A percentile compares a stretch with the other conserved stretches of the same genome.
Evolutionary conservation across 1,284 basidiomycete genomes (phyloP).

Genomic region (Ustilago lituana): DNA sequence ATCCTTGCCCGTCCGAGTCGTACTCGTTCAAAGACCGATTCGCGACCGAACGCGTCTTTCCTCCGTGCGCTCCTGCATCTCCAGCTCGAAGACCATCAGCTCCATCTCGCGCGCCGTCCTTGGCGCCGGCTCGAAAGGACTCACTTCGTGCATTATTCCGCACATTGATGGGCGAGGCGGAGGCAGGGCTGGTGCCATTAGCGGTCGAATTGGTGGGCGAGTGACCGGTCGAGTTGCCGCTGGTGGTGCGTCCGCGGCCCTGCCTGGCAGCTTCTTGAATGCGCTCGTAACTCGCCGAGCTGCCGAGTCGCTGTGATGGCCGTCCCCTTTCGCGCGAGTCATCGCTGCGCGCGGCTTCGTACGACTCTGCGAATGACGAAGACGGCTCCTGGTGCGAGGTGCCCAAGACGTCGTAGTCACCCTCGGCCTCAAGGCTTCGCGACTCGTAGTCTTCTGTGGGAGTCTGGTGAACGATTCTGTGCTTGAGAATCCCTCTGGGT

Average conservation of each 20-base stretch:
- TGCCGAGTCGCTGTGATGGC: slow-evolving; percentile 53
- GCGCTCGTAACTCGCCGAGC: slow-evolving; percentile 59
- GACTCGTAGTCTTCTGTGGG: slow-evolving; percentile 36
- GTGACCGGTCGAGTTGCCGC: slow-evolving; percentile 35
- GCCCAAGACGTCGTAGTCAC: slow-evolving; percentile 37
- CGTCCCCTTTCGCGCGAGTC: slow-evolving; percentile 50
- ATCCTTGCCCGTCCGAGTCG: slow-evolving; percentile 46
- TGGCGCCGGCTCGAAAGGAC: slow-evolving; percentile 46
- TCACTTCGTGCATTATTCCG: slow-evolving; percentile 39
- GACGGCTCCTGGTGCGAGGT: slow-evolving; percentile 39
- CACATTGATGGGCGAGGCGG: slow-evolving; percentile 30
- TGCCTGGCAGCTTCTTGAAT: slow-evolving; percentile 54
- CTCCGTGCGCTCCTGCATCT: slow-evolving; percentile 45
- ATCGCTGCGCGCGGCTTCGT: slow-evolving; percentile 30
- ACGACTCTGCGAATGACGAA: slow-evolving; percentile 35
- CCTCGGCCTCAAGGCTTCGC: slow-evolving; percentile 35
- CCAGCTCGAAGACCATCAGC: slow-evolving; percentile 43
- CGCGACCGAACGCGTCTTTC: slow-evolving; percentile 48
- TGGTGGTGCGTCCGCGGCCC: slow-evolving; percentile 39
- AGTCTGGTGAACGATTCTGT: slow-evolving; percentile 37
- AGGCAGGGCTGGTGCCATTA: slow-evolving; percentile 40
- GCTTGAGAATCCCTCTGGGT: slow-evolving; percentile 55
- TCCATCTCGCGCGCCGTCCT: slow-evolving; percentile 43
- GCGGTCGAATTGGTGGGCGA: slow-evolving; percentile 38
- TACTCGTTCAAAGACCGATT: slow-evolving; percentile 45